Conservation (phyloP, 805 yeast genomes). For the Candida ascalaphidarum region DNA sequence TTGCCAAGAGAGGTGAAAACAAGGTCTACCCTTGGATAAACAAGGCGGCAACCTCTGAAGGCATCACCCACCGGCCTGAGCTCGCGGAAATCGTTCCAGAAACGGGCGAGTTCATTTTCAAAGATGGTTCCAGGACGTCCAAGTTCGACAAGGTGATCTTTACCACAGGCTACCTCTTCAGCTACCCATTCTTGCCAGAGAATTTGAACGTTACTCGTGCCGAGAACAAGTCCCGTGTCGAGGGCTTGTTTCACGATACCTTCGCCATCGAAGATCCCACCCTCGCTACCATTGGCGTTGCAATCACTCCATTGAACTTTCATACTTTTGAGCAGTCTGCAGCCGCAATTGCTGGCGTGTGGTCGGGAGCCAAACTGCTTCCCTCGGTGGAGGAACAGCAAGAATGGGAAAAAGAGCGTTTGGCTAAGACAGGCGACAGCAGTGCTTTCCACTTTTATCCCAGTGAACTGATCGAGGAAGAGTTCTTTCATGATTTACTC, state of each 20-base stretch:
- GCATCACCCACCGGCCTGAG: constrained; percentile 19
- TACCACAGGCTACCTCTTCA: constrained; percentile 45
- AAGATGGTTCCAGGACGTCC: constrained; percentile 16
- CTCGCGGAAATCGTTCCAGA: constrained; percentile 13
- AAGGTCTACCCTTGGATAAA: constrained; percentile 25
- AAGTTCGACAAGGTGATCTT: constrained; percentile 32
- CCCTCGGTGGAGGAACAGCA: constrained; percentile 34
- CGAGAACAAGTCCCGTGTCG: constrained; percentile 21
- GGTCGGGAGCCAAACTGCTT: constrained; percentile 32
- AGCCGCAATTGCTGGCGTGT: constrained; percentile 51
- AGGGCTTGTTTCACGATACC: constrained; percentile 13
- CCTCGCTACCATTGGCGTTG: constrained; percentile 30
- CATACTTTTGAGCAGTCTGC: constrained; percentile 43
- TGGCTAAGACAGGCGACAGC: constrained; percentile 8
- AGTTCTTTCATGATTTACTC: constrained; percentile 17
- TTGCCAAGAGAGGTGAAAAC: constrained; percentile 19
- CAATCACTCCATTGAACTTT: constrained; percentile 37
- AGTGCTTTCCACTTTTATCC: not conserved
- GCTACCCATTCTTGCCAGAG: constrained; percentile 32
- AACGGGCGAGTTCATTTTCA: constrained; percentile 15
- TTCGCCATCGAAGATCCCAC: constrained; percentile 37
- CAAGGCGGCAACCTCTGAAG: constrained; percentile 26
- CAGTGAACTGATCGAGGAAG: constrained; percentile 5
- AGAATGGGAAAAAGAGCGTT: constrained; percentile 20
- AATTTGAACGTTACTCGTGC: constrained; percentile 14